Evolutionary conservation across 2,329 filamentous ascomycete genomes (phyloP).

Genomic region (Cytospora piceae): DNA sequence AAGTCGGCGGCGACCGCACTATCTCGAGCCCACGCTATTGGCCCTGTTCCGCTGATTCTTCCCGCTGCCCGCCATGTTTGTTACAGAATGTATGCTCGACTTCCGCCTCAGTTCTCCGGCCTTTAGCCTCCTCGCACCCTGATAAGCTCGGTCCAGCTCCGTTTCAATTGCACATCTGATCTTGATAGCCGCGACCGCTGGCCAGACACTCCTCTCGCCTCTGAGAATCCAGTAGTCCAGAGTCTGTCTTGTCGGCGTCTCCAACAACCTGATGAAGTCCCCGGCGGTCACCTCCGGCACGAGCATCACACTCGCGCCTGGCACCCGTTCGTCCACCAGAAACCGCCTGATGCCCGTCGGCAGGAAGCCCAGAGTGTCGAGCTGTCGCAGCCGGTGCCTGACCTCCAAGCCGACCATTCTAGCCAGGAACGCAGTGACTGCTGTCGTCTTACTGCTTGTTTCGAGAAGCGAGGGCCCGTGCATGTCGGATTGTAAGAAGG

Average conservation of each 20-base stretch:
- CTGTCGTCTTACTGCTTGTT: conserved; percentile 62
- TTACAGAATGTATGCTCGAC: conserved; percentile 39
- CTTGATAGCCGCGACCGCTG: conserved; percentile 78
- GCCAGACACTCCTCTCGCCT: conserved; percentile 90
- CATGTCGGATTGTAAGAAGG: conserved; percentile 80
- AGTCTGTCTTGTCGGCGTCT: conserved; percentile 75
- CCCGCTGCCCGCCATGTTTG: conserved; percentile 28
- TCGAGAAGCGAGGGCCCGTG: conserved; percentile 70
- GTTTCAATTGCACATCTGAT: conserved; percentile 85
- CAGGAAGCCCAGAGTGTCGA: conserved; percentile 76
- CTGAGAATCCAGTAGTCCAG: conserved; percentile 84
- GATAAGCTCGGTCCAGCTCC: conserved; percentile 84
- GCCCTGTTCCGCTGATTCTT: conserved; percentile 32
- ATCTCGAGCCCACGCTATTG: conserved; percentile 32
- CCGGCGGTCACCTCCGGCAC: conserved; percentile 75
- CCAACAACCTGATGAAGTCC: conserved; percentile 80
- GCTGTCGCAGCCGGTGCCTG: conserved; percentile 77
- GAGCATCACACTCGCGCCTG: conserved; percentile 76
- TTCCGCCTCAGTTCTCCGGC: conserved; percentile 55
- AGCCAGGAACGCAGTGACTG: conserved; percentile 61
- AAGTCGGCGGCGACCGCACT: not conserved
- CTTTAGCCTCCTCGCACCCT: conserved; percentile 70
- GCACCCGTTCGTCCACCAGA: conserved; percentile 80
- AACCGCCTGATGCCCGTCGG: conserved; percentile 73
- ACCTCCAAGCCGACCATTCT: conserved; percentile 76